Conservation (phyloP, 1,139 yeast genomes). For the Yamadazyma triangularis region DNA sequence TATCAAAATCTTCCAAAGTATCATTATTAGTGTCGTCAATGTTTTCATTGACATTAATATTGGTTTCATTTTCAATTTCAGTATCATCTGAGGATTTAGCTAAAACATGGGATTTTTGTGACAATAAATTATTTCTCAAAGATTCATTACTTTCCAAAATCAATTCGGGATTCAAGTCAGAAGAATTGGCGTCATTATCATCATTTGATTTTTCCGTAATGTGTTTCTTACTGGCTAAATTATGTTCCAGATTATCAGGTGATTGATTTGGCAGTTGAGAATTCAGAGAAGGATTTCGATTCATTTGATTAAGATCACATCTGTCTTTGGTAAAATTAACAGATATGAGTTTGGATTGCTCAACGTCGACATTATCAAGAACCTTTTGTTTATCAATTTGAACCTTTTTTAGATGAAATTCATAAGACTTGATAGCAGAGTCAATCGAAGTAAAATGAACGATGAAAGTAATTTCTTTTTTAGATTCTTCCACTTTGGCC, state of each 20-base stretch:
- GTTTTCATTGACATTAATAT: no score
- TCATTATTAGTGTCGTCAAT: neutral
- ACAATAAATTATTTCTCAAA: slow-evolving; percentile 3
- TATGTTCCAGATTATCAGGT: neutral
- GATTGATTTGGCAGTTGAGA: slow-evolving; percentile 2
- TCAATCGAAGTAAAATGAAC: slow-evolving; percentile 41
- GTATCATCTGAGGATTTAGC: neutral
- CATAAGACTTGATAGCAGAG: slow-evolving; percentile 36
- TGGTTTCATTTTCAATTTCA: neutral
- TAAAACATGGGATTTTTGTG: neutral
- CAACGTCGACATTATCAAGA: slow-evolving; percentile 4
- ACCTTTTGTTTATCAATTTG: slow-evolving; percentile 19
- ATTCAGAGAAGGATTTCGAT: slow-evolving; percentile 4
- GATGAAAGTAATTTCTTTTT: slow-evolving; percentile 9
- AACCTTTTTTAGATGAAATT: slow-evolving; percentile 23
- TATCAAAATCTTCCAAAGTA: neutral
- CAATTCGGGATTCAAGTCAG: slow-evolving; percentile 1
- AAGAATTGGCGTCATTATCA: neutral
- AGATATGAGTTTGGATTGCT: slow-evolving; percentile 15
- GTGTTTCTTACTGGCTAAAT: no score
- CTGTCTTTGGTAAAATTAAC: slow-evolving; percentile 21
- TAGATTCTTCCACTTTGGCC: slow-evolving; percentile 4
- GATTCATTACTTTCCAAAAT: slow-evolving; percentile 8
- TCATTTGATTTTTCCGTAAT: neutral
- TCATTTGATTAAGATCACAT: slow-evolving; percentile 27